phyloP scores from a whole-genome alignment of 352 stramenopile genomes.

The Globisporangium barbulae region DNA sequence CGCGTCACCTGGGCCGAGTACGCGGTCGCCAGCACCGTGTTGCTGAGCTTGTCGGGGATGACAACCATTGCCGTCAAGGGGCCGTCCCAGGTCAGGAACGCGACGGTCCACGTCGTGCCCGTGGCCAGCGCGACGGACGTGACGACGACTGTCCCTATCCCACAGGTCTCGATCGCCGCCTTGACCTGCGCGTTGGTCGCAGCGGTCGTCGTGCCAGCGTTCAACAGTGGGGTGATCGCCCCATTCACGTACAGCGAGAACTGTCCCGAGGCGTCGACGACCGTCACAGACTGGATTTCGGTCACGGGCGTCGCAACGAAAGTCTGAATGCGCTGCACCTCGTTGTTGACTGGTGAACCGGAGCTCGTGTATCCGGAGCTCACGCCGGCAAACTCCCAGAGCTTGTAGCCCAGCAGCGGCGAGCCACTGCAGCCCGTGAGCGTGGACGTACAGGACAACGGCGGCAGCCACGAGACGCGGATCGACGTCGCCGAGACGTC shows the following conservation, averaged over 20 bases:
- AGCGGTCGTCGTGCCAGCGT: constrained; percentile 25
- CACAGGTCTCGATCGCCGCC: constrained; percentile 49
- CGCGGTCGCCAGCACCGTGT: constrained; percentile 35
- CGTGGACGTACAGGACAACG: constrained; percentile 60
- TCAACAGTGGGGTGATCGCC: constrained; percentile 46
- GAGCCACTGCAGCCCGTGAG: constrained; percentile 75
- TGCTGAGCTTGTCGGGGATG: constrained; percentile 52
- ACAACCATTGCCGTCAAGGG: constrained; percentile 51
- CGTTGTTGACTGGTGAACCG: constrained; percentile 67
- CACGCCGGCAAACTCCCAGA: constrained; percentile 91
- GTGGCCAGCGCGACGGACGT: constrained; percentile 32
- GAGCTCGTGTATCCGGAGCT: constrained; percentile 73
- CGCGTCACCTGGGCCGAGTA: constrained; percentile 53
- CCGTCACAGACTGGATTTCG: constrained; percentile 76
- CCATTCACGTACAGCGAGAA: constrained; percentile 75
- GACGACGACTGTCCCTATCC: constrained; percentile 52
- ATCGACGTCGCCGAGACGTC: constrained; percentile 68
- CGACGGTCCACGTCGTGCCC: constrained; percentile 67
- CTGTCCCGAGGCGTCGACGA: constrained; percentile 55
- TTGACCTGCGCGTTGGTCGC: constrained; percentile 40
- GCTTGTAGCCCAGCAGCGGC: constrained; percentile 87
- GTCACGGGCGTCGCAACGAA: constrained; percentile 44
- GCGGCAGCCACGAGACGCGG: constrained; percentile 63
- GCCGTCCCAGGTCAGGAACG: constrained; percentile 49
- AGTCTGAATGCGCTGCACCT: constrained; percentile 91